Evolutionary conservation across 139 green algal species (phyloP), one percentile per base, ranked within the genome.

Genomic region (Pseudopediastrum boryanum): DNA sequence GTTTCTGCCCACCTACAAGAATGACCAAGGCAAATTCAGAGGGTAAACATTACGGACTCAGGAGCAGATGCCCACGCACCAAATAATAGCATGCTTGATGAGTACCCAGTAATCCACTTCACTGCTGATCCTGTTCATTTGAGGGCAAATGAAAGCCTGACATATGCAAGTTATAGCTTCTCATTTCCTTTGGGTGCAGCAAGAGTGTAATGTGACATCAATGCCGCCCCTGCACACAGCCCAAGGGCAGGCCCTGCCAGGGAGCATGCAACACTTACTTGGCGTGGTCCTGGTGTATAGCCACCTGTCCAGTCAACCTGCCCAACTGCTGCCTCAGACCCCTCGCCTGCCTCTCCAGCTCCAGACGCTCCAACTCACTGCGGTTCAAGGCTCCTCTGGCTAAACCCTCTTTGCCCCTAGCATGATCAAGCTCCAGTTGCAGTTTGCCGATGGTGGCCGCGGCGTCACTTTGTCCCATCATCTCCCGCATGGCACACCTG

Each of bases 361-460:
- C 84, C 25, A 88, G 70, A 56, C 88, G 84, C 56, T 88, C 73
- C 33, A 86, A 65, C 69, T 93, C 85, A 29, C 61, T 73, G 44
- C 83, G 86, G 77, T 89, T 88, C 21, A 90, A 79, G 25, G 81
- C 68, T 33, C 86, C 85, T 48, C 87, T 84, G 2, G 81, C 81
- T 9, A 91, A 63, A 5, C 59, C 52, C 75, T 90, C 85, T 78
- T 91, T 91, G 64, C 54, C 61, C 41, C 78, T 56, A n/a, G 48
- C 74, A 61, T 92, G 88, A 44, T 92, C 84, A 56, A 92, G 64
- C 75, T 90, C 83, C 61, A 83, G 43, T 68, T 89, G 84, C 70
- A 90, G 76, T 80, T 87, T 88, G 44, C 81, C 88, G 6, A 89
- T 35, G 2, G 80, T 54, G 1, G 84, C 69, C 1, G 82, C 78